Base-by-base conservation (phyloP, 495 filamentous ascomycete genomes). In the Schizothecium vesticola region DNA sequence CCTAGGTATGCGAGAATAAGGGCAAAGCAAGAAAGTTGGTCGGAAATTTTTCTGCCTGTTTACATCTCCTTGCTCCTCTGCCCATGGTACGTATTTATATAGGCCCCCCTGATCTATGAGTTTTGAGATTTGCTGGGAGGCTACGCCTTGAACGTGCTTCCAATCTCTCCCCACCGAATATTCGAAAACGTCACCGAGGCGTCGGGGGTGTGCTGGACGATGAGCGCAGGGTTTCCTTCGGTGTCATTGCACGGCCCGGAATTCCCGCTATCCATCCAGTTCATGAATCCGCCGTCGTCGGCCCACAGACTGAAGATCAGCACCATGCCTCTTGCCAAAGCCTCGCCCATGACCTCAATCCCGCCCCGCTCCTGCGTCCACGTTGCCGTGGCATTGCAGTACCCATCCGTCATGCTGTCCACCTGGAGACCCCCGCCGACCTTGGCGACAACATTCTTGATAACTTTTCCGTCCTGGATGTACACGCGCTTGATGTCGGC, bases 121-220 rank as follows among this genome's bases (percentile, higher is more conserved):
- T n/a, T n/a, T n/a, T n/a, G n/a, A n/a, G n/a, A n/a, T n/a, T n/a
- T n/a, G n/a, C n/a, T 59, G 56, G 56, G 7, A 59, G 7, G 7
- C 56, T 59, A 60, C 8, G 59, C 43, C 56, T 69, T 66, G 25
- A 73, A 87, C 33, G 86, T 88, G 59, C 84, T 85, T 16, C 80
- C 85, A 69, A 91, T 85, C 43, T 88, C 85, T 11, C 88, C 88
- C 77, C 88, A 84, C 76, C 84, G 85, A 75, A 90, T 84, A 74
- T 89, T 87, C 59, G 83, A 86, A 77, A 84, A 90, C 3, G 80
- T 83, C 12, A 89, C 85, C 28, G 79, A 77, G 28, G 86, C 78
- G 59, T 81, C 79, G 1, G 83, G 73, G 59, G 79, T 73, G 51
- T 84, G 75, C 55, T 74, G 57, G 69, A 81, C 75, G 58, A 90